Evolutionary conservation across 2,329 filamentous ascomycete species (phyloP).

Genomic region (Neofusicoccum ribis): DNA sequence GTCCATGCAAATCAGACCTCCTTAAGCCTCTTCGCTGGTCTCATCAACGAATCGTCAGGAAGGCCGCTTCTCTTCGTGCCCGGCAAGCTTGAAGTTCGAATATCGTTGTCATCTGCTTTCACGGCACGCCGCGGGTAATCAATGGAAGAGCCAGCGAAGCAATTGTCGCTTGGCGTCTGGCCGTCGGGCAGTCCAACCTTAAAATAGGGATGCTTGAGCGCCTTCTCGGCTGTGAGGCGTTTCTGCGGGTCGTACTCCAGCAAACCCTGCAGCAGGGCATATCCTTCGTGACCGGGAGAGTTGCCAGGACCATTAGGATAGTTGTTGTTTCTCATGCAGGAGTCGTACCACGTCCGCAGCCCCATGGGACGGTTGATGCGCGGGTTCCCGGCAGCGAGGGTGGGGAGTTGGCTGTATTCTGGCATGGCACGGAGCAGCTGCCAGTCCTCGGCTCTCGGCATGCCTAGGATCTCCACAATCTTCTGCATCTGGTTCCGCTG

Average conservation of each 20-base stretch:
- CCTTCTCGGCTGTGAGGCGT: slow-evolving; percentile 81
- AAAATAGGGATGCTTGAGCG: slow-evolving; percentile 91
- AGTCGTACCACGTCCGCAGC: slow-evolving; percentile 68
- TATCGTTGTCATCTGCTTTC: slow-evolving; percentile 94
- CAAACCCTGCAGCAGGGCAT: slow-evolving; percentile 76
- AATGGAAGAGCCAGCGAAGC: slow-evolving; percentile 84
- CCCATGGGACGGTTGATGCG: slow-evolving; percentile 55
- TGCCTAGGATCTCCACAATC: slow-evolving; percentile 93
- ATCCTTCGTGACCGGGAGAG: slow-evolving; percentile 64
- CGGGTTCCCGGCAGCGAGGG: slow-evolving; percentile 47
- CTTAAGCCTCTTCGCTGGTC: slow-evolving; percentile 57
- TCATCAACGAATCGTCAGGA: slow-evolving; percentile 74
- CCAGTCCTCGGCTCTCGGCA: slow-evolving; percentile 88
- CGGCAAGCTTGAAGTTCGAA: slow-evolving; percentile 82
- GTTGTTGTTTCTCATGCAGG: slow-evolving; percentile 49
- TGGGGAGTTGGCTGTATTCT: slow-evolving; percentile 73
- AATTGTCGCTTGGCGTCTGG: slow-evolving; percentile 72
- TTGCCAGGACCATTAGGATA: slow-evolving; percentile 38
- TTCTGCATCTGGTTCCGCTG: slow-evolving; percentile 99
- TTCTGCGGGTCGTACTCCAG: slow-evolving; percentile 92
- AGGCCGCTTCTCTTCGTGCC: slow-evolving; percentile 88
- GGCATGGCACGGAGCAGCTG: slow-evolving; percentile 81
- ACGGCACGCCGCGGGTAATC: slow-evolving; percentile 90
- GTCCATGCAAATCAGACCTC: slow-evolving; percentile 34
- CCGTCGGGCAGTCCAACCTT: slow-evolving; percentile 51